Evolutionary conservation across 306 rosid species (phyloP).

Genomic region (Parietaria judaica): DNA sequence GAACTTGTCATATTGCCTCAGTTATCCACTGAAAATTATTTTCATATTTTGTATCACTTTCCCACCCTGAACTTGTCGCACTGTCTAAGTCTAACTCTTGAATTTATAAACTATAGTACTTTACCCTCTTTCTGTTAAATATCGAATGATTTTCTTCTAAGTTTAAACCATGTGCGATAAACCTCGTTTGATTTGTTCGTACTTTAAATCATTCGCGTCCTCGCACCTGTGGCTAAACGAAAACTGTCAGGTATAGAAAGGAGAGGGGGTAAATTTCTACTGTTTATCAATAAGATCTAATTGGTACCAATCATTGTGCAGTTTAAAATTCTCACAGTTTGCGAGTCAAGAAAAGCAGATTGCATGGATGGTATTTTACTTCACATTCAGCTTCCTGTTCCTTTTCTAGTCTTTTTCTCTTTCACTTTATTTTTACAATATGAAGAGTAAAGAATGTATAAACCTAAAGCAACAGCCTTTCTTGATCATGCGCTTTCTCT

Average conservation of each 20-base stretch:
- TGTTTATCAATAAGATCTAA: conserved; percentile 15
- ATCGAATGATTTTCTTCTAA: not conserved
- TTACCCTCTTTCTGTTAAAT: no score
- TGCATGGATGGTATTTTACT: conserved; percentile 43
- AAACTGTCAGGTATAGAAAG: not conserved
- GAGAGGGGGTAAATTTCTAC: conserved; percentile 12
- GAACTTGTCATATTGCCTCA: not conserved
- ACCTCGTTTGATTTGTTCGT: no score
- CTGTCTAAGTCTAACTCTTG: no score
- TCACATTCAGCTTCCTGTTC: not conserved
- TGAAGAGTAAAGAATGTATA: not conserved
- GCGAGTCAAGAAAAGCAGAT: conserved; percentile 55
- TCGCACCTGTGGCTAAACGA: no score
- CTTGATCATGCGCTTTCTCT: conserved; percentile 3
- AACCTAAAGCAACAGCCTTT: not conserved
- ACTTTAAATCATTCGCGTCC: no score
- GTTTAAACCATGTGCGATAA: not conserved
- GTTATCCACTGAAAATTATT: not conserved
- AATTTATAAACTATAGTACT: no score
- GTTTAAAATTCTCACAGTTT: conserved; percentile 77
- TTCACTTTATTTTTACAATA: not conserved
- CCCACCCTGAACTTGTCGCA: no score
- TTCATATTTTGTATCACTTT: no score
- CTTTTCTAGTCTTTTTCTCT: not conserved
- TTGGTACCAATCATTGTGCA: conserved; percentile 31